phyloP scores from a whole-genome alignment of 78 protist genomes.

The Speleostelium caveatum region DNA sequence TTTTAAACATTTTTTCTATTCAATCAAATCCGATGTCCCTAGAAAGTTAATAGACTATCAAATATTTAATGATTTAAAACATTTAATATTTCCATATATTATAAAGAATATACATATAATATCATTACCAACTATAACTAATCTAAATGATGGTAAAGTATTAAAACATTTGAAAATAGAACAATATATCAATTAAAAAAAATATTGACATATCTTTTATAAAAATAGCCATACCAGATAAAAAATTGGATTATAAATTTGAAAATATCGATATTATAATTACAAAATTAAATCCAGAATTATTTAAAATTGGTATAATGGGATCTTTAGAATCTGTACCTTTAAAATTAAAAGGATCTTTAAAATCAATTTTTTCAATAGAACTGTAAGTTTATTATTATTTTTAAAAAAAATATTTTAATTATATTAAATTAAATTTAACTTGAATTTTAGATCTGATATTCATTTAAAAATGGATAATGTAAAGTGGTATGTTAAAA shows the following conservation, averaged over 20 bases:
- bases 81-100: conserved; percentile 20
- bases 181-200: too few species aligned
- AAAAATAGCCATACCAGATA: conserved; percentile 8
- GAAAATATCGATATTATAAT: conserved; percentile 50
- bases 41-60: conserved; percentile 6
- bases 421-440: neutral
- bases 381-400: conserved; percentile 31
- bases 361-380: conserved; percentile 12
- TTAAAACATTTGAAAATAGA: too few species aligned
- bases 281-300: conserved; percentile 60
- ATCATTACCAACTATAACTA: conserved; percentile 32
- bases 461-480: conserved; percentile 51
- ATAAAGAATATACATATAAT: conserved; percentile 33
- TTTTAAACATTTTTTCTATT: conserved; percentile 34
- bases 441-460: conserved; percentile 35
- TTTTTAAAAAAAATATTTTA: neutral
- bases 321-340: conserved; percentile 26
- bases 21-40: conserved; percentile 1
- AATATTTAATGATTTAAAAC: conserved; percentile 31
- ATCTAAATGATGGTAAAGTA: conserved; percentile 10
- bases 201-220: too few species aligned
- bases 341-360: conserved; percentile 11
- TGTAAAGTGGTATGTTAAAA: conserved; percentile 48
- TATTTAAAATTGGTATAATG: conserved; percentile 16
- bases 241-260: conserved; percentile 42